phyloP scores from a whole-genome alignment of 2,329 filamentous ascomycete genomes.

The Huntiella decipiens region DNA sequence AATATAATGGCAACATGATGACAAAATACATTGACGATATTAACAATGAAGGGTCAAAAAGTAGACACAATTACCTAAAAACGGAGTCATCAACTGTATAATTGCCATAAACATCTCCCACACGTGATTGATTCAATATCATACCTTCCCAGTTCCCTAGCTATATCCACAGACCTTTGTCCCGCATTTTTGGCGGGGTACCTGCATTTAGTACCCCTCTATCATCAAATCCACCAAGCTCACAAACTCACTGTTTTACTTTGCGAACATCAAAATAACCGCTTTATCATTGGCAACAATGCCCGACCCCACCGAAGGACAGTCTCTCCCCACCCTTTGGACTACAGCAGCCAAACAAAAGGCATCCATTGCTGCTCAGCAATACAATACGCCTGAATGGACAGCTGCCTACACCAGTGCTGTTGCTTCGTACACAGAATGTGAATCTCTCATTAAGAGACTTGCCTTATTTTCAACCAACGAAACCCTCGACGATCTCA shows the following conservation, averaged over 20 bases:
- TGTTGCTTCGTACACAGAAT: slow-evolving; percentile 54
- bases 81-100: too few species aligned
- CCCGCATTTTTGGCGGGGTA: slow-evolving; percentile 7
- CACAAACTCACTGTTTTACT: not conserved
- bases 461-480: slow-evolving; percentile 80
- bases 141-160: too few species aligned
- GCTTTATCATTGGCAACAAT: not conserved
- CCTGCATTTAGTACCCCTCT: not conserved
- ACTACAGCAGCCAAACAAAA: slow-evolving; percentile 32
- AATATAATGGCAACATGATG: too few species aligned
- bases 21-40: too few species aligned
- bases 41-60: too few species aligned
- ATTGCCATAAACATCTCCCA: too few species aligned
- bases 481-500: slow-evolving; percentile 70
- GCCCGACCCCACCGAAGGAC: slow-evolving; percentile 19
- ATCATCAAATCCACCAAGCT: not conserved
- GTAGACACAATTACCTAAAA: too few species aligned
- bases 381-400: slow-evolving; percentile 46
- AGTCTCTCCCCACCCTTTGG: slow-evolving; percentile 31
- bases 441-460: slow-evolving; percentile 46
- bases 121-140: too few species aligned
- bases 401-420: slow-evolving; percentile 47
- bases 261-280: too few species aligned
- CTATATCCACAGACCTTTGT: too few species aligned
- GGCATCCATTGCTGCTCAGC: slow-evolving; percentile 39